Evolutionary conservation across 306 rosid genomes (phyloP).

Genomic region (Castanopsis chinensis): DNA sequence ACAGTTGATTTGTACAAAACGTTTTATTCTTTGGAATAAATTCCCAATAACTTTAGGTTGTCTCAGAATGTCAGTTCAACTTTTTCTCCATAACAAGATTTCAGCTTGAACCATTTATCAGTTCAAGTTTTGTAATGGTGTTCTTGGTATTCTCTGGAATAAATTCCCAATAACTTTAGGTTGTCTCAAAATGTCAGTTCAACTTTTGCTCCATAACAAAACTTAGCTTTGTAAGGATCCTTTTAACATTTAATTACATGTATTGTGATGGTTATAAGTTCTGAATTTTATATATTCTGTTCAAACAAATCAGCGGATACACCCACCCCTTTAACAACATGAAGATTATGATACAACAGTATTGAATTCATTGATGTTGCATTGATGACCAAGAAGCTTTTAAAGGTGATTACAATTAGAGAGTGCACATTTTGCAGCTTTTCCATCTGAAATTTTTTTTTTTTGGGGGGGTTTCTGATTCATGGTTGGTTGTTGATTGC

Average conservation of each 20-base stretch:
- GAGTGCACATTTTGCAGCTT: not conserved
- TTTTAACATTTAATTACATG: not conserved
- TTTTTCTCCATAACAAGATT: not conserved
- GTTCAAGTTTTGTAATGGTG: not conserved
- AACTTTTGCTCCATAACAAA: not conserved
- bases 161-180: not conserved
- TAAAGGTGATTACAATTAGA: not conserved
- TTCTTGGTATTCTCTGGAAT: not conserved
- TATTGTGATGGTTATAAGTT: not conserved
- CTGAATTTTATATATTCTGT: not conserved
- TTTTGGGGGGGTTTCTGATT: not conserved
- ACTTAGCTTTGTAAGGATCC: not conserved
- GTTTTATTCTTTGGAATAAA: not conserved
- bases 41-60: not conserved
- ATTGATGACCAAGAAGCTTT: not conserved
- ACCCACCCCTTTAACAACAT: not conserved
- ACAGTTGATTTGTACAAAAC: not conserved
- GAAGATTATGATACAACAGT: slow-evolving; percentile 1
- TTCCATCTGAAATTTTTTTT: not conserved
- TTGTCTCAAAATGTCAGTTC: not conserved
- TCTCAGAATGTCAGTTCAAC: not conserved
- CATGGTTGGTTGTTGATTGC: slow-evolving; percentile 18
- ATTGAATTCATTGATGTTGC: slow-evolving; percentile 4
- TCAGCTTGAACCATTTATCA: not conserved
- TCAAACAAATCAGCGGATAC: not conserved